These are phyloP conservation scores for Fusarium buharicum DNA, from an alignment of 2,329 filamentous ascomycete genomes.

Conservation along the genomic window DNA sequence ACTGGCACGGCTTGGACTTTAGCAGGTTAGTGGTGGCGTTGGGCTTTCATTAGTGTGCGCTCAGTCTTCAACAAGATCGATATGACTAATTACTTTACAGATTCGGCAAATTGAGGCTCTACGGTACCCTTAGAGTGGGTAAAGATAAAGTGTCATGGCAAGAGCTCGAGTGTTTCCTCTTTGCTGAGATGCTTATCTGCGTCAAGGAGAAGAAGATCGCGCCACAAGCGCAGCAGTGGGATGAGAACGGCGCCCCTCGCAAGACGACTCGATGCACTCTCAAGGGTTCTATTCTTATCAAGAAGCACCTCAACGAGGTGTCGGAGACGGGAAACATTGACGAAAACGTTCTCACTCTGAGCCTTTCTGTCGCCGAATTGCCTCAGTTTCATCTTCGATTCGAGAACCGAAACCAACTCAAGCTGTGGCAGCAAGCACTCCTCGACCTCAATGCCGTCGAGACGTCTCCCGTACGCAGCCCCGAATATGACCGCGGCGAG, in stretches of 20 bases:
- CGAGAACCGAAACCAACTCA: constrained; percentile 82
- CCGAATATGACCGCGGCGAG: constrained; percentile 82
- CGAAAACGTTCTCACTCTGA: constrained; percentile 86
- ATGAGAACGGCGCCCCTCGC: constrained; percentile 65
- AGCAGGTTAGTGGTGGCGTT: constrained; percentile 64
- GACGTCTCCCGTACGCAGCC: constrained; percentile 69
- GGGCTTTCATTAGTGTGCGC: background rate
- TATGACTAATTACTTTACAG: constrained; percentile 54
- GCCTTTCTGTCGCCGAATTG: constrained; percentile 88
- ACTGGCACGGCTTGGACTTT: constrained; percentile 98
- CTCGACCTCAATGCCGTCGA: constrained; percentile 83
- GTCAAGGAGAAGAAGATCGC: constrained; percentile 93
- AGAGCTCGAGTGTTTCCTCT: constrained; percentile 95
- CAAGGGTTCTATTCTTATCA: constrained; percentile 97
- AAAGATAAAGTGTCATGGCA: constrained; percentile 98
- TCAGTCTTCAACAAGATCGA: constrained; percentile 1
- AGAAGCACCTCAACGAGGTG: constrained; percentile 95
- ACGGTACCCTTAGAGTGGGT: constrained; percentile 90
- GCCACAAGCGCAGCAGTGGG: constrained; percentile 70
- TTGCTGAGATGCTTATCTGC: constrained; percentile 99
- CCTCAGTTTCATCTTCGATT: constrained; percentile 96
- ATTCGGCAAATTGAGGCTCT: constrained; percentile 90
- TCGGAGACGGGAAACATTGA: constrained; percentile 75
- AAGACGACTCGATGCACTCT: constrained; percentile 84
- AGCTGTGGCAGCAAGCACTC: constrained; percentile 89